Evolutionary conservation across 2,329 filamentous ascomycete species (phyloP), one percentile per base, ranked within the genome.

Genomic region (Achaetomium macrosporum): DNA sequence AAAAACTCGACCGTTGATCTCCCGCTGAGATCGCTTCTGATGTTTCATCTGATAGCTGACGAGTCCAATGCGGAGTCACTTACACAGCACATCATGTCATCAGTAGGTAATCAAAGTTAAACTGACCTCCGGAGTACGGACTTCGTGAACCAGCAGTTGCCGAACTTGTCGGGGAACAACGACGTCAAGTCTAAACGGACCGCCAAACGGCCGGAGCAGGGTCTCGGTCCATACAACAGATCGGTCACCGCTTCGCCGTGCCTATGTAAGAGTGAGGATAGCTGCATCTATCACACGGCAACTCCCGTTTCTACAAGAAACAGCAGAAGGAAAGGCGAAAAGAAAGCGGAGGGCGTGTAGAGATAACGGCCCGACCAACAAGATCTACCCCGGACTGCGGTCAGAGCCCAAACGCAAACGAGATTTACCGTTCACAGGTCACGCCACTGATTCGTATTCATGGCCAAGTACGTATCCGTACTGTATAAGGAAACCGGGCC

Each of bases 11-110:
- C 5, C 7, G 51, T 36, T 19, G 51, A 50, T 50, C 42, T 54
- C 47, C 47, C 51, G 47, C 40, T n/a, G 25, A 42, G 37, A 47
- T 47, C 30, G 10, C 16, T 36, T 36, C 50, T 54, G 29, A 11
- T 46, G 46, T 50, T 50, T 49, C 52, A 47, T 29, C 52, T 15
- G 16, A 19, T n/a, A 43, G 43, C 30, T 51, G 43, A 46, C 51
- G 47, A 50, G 36, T 20, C 29, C 25, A 31, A 19, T 11, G 30
- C 17, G 45, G 25, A 20, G 37, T 13, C 13, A 7, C 9, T 20
- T 8, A 36, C 43, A 35, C 6, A 10, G n/a, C 16, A 37, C 43
- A 29, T 35, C 15, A 12, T 33, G 11, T 35, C 15, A 12, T 35
- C 33, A 35, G 25, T 25, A 7, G 25, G 7, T 25, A 25, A 25